phyloP scores from a whole-genome alignment of 2,329 filamentous ascomycete genomes.

The Basipetospora sp. region DNA sequence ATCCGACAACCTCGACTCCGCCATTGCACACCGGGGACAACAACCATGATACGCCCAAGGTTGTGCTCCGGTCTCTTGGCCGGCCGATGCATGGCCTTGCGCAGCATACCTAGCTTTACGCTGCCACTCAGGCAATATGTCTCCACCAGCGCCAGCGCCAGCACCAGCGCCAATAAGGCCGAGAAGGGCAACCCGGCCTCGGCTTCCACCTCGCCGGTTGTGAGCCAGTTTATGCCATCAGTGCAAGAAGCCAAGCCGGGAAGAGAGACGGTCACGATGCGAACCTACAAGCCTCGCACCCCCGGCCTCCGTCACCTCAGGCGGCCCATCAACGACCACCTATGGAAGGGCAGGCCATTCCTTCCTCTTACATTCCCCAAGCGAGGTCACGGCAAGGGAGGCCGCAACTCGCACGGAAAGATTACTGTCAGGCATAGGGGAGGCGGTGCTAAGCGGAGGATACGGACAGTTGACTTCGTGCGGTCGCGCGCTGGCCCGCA shows the following conservation, averaged over 20 bases:
- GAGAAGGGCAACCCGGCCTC: not conserved
- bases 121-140: too few relatives aligned
- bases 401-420: conserved; percentile 72
- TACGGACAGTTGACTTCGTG: conserved; percentile 80
- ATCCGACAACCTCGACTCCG: too few relatives aligned
- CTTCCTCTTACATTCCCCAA: conserved; percentile 77
- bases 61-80: not conserved
- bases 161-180: not conserved
- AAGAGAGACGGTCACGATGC: conserved; percentile 36
- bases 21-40: not conserved
- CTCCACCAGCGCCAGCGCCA: not conserved
- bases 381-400: conserved; percentile 83
- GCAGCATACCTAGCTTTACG: too few relatives aligned
- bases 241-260: not conserved
- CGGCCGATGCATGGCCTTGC: not conserved
- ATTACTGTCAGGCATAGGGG: conserved; percentile 85
- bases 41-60: not conserved
- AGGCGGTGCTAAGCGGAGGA: conserved; percentile 80
- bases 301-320: conserved; percentile 84
- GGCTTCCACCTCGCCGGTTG: not conserved
- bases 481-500: conserved; percentile 69
- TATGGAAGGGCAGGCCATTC: conserved; percentile 85
- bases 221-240: conserved; percentile 1
- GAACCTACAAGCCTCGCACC: conserved; percentile 85
- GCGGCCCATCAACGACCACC: conserved; percentile 85